A percentile compares a stretch with the other conserved stretches of the same genome.
Evolutionary conservation across 2,329 filamentous ascomycete species (phyloP).

Genomic region (Geosmithia putterillii): DNA sequence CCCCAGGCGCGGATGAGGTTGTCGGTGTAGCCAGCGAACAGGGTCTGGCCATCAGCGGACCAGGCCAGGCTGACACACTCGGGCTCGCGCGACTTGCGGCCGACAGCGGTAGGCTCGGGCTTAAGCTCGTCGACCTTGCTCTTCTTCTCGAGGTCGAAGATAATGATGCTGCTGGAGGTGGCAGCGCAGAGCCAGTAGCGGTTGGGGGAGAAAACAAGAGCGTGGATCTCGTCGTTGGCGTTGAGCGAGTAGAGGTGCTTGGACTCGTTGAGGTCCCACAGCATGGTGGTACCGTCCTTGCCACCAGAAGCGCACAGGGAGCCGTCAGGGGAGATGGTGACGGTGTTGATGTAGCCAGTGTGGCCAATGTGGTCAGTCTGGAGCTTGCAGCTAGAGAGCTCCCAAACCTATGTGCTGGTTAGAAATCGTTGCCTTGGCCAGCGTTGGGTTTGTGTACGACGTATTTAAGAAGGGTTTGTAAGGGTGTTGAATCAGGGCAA

Average conservation of each 20-base stretch:
- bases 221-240: slow-evolving; percentile 99
- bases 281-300: slow-evolving; percentile 99
- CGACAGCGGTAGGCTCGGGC: slow-evolving; percentile 88
- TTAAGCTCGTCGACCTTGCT: slow-evolving; percentile 99
- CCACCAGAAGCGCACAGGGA: slow-evolving; percentile 98
- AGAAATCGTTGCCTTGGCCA: neutral
- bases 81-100: slow-evolving; percentile 98
- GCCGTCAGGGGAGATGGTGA: slow-evolving; percentile 98
- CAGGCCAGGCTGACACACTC: slow-evolving; percentile 97
- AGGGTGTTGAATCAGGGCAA: slow-evolving; percentile 56
- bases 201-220: slow-evolving; percentile 99
- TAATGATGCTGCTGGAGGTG: slow-evolving; percentile 96
- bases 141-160: slow-evolving; percentile 99
- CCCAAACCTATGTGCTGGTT: slow-evolving; percentile 66
- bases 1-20: slow-evolving; percentile 98
- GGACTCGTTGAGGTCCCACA: slow-evolving; percentile 99
- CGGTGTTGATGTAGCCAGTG: slow-evolving; percentile 99
- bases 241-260: slow-evolving; percentile 99
- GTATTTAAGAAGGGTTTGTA: slow-evolving; percentile 2
- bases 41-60: slow-evolving; percentile 95
- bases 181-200: slow-evolving; percentile 99
- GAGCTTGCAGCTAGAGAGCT: slow-evolving; percentile 97
- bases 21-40: slow-evolving; percentile 99
- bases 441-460: neutral
- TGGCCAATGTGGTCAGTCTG: slow-evolving; percentile 99